Conservation (phyloP, 139 green algal species). For the Coelastrella sp. region DNA sequence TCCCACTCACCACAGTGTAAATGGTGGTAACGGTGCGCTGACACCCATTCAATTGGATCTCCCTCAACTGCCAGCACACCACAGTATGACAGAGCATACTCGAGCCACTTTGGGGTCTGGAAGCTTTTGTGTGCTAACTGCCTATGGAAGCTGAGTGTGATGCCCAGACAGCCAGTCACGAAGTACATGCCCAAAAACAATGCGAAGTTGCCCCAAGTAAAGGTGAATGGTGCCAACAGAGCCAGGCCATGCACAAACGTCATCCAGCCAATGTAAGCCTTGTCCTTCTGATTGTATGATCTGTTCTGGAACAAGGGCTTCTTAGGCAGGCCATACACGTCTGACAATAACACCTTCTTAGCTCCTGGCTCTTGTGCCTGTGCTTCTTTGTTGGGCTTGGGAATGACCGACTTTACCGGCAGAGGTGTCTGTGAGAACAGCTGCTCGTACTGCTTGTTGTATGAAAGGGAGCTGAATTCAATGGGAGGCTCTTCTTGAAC, state of each 20-base stretch:
- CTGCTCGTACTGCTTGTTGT: constrained; percentile 86
- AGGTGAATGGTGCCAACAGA: constrained; percentile 83
- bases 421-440: constrained; percentile 74
- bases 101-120: constrained; percentile 97
- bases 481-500: constrained; percentile 10
- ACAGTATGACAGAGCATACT: constrained; percentile 98
- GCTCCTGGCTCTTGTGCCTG: constrained; percentile 69
- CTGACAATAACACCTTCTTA: constrained; percentile 70
- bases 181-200: constrained; percentile 93
- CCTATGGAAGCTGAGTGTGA: constrained; percentile 97
- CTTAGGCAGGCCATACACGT: constrained; percentile 73
- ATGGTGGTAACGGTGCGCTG: constrained; percentile 21
- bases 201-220: constrained; percentile 83
- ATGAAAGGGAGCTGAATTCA: constrained; percentile 62
- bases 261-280: constrained; percentile 85
- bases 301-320: constrained; percentile 67
- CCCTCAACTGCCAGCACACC: constrained; percentile 93
- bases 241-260: constrained; percentile 80
- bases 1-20: not conserved
- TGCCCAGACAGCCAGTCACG: constrained; percentile 95
- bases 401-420: constrained; percentile 47
- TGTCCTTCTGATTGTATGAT: constrained; percentile 79
- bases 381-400: constrained; percentile 81
- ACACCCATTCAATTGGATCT: constrained; percentile 93
- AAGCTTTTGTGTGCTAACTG: constrained; percentile 95